These are phyloP conservation scores for Saccharomycopsis lassenensis DNA, from an alignment of 805 yeast species.

Conservation along the genomic window DNA sequence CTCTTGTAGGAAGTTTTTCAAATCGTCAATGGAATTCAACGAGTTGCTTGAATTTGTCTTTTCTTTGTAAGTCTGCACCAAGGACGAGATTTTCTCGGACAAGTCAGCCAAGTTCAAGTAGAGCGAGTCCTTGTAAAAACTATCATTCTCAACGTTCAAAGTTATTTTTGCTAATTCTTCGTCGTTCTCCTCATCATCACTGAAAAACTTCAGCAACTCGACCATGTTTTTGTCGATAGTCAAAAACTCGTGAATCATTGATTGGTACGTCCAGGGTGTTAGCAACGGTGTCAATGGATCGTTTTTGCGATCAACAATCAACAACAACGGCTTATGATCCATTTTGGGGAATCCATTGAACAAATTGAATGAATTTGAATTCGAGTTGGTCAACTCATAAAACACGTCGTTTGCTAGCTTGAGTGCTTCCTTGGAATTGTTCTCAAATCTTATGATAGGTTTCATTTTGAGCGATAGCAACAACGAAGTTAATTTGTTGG, in stretches of 20 bases:
- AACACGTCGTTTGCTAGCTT: constrained; percentile 59
- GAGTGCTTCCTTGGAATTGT: constrained; percentile 51
- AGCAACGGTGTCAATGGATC: constrained; percentile 92
- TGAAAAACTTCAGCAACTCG: constrained; percentile 43
- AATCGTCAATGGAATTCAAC: constrained; percentile 60
- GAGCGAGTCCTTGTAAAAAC: constrained; percentile 71
- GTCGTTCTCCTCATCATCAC: constrained; percentile 21
- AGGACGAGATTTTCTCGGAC: constrained; percentile 76
- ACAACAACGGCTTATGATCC: constrained; percentile 63
- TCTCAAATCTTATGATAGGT: constrained; percentile 73
- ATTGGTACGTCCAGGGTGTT: constrained; percentile 96
- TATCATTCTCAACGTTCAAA: constrained; percentile 58
- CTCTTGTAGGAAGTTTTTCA: constrained; percentile 82
- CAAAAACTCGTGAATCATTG: constrained; percentile 90
- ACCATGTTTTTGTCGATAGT: constrained; percentile 79
- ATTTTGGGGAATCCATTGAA: constrained; percentile 38
- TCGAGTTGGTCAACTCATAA: constrained; percentile 39
- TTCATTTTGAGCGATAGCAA: constrained; percentile 63
- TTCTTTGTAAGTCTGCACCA: constrained; percentile 70
- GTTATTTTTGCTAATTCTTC: constrained; percentile 55
- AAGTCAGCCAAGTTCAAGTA: constrained; percentile 89
- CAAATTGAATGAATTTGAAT: constrained; percentile 7
- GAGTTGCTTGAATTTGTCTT: constrained; percentile 64
- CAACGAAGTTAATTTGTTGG: constrained; percentile 27
- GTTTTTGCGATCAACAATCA: constrained; percentile 71